Base-by-base conservation (phyloP, 2,329 filamentous ascomycete species). In the Helminthosporium solani region DNA sequence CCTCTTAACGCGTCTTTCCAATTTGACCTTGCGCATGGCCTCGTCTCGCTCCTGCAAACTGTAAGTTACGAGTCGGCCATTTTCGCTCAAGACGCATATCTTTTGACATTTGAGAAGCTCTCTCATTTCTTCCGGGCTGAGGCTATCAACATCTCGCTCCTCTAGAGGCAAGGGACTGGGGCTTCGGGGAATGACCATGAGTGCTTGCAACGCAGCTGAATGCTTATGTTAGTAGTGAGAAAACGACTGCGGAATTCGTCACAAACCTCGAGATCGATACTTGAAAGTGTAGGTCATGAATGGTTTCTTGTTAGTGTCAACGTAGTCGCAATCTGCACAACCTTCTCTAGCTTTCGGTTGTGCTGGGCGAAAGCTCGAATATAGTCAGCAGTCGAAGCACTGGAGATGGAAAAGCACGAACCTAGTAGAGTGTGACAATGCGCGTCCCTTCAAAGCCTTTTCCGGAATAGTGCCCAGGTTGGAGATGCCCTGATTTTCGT, bases 101-200 rank as follows among this genome's bases (percentile, higher is more conserved):
- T 50, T 45, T 23, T 52, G 55, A 9, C 51, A 47, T 5, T 18
- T 36, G 5, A 64, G 15, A 6, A 60, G 47, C 36, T 61, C 53
- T 4, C 52, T 49, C 27, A 56, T 50, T 23, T 58, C 59, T 6
- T 59, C 49, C 2, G 31, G n/a, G 2, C 20, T 50, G 20, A 38
- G 21, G n/a, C 38, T 44, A 11, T 57, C 37, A 3, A 55, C 7
- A 16, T 54, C 47, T 34, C 53, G 42, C 3, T 57, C 48, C 12
- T 60, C 51, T 1, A 57, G 45, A 0, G 52, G 57, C 1, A 54
- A 34, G 1, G 64, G 68, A 9, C 49, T 61, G 1, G 62, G 63
- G 1, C 44, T 58, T 9, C 61, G 57, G 3, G 57, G 60, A 14
- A 73, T 60, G 27, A 73, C 50, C 3, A 60, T 33, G 2, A 72